These are phyloP conservation scores for Ganoderma boninense DNA, from an alignment of 1,284 basidiomycete species.

Conservation along the genomic window DNA sequence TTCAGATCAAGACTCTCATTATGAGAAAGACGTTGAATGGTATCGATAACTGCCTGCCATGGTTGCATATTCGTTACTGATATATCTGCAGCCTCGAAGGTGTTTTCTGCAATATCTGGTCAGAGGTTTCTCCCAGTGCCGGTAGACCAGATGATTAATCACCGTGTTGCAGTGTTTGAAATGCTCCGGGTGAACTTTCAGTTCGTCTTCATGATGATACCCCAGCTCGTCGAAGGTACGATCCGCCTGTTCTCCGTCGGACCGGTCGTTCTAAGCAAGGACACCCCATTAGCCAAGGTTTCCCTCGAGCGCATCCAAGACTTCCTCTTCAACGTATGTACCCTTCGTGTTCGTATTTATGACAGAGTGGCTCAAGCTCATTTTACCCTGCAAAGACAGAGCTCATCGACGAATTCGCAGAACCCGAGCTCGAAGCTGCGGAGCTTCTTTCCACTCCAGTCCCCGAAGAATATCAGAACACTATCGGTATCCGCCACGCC, in stretches of 20 bases:
- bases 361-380: not conserved
- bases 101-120: conserved; percentile 51
- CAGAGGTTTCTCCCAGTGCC: conserved; percentile 4
- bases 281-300: conserved; percentile 45
- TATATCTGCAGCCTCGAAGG: conserved; percentile 41
- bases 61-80: conserved; percentile 28
- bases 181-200: conserved; percentile 45
- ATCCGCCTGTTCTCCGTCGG: no score
- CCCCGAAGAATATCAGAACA: conserved; percentile 28
- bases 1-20: conserved; percentile 41
- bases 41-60: conserved; percentile 16
- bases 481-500: conserved; percentile 52
- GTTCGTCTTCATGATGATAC: conserved; percentile 42
- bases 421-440: conserved; percentile 26
- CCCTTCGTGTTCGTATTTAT: conserved; percentile 11
- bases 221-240: conserved; percentile 40
- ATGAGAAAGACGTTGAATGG: conserved; percentile 44
- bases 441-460: conserved; percentile 12
- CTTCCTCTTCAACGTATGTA: conserved; percentile 52
- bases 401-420: conserved; percentile 55
- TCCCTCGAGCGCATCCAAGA: conserved; percentile 56
- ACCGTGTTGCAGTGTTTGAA: conserved; percentile 42
- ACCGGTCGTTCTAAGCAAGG: not conserved
- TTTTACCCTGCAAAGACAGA: conserved; percentile 47
- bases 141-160: not conserved